Evolutionary conservation across 75 land plant genomes (phyloP), one percentile per base, ranked within the genome.

Genomic region (Pinus tabuliformis): DNA sequence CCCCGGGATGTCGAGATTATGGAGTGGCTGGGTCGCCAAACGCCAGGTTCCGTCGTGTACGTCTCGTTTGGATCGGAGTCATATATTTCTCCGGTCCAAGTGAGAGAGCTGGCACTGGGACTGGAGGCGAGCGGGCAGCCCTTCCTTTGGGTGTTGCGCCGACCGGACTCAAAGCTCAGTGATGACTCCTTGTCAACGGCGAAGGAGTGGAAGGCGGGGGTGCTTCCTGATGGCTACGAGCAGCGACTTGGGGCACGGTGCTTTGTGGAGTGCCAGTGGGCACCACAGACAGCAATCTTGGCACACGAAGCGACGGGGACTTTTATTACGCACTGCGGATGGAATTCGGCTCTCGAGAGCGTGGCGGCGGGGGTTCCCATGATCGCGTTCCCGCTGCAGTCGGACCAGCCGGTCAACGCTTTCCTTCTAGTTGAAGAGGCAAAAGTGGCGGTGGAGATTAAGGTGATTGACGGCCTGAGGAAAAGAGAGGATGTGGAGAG

Each of bases 321-420:
- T 26, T 89, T 86, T 64, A 77, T 77, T 76, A 73, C 84, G 20
- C 91, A 89, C 60, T 89, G 91, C 37, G 89, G 91, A 0, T 89
- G 86, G 89, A 89, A 89, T 62, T 89, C 89, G 0, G 70, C 76
- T 1, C 52, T 75, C 52, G 91, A 89, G 64, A 79, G 75, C 59
- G 58, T 74, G 18, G 72, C 54, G 16, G 75, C 78, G 11, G 86
- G 86, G 3, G 78, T 84, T 26, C 91, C 89, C 6, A 82, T 89
- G 82, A 73, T 89, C 5, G 76, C 84, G 1, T 84, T 74, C 39
- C 91, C 89, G 3, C 20, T 81, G 24, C 18, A 54, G 2, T n/a
- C 39, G 54, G 91, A 89, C 15, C 91, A 89, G 70, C 30, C n/a
- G 1, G 5, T 30, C 62, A 74, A 78, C 30, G 21, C 57, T 3